Conservation (phyloP, 805 yeast genomes). For the Candida coleopterorum region DNA sequence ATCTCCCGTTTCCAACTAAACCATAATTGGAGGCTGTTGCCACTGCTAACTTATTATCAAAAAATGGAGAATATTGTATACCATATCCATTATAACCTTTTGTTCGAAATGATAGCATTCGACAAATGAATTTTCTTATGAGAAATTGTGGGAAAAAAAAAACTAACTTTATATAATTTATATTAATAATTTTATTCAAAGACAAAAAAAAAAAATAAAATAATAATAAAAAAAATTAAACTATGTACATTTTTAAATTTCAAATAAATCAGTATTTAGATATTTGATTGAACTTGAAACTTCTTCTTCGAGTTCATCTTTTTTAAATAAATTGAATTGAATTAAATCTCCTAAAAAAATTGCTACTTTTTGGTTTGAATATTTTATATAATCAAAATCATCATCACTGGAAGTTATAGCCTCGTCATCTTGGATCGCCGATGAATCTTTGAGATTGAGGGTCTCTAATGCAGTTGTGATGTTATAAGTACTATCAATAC, state of each 20-base stretch:
- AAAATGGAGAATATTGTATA: constrained; percentile 86
- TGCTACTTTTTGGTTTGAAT: constrained; percentile 69
- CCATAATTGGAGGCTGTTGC: constrained; percentile 93
- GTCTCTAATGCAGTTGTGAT: constrained; percentile 45
- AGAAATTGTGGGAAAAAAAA: neutral
- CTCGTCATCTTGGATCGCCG: constrained; percentile 21
- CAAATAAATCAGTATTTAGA: constrained; percentile 30
- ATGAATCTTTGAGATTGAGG: constrained; percentile 22
- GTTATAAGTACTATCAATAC: constrained; percentile 37
- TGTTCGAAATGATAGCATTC: constrained; percentile 71
- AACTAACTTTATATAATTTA: too few species aligned
- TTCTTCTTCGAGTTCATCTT: constrained; percentile 23
- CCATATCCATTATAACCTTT: constrained; percentile 83
- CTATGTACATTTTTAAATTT: neutral
- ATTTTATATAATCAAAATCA: constrained; percentile 72
- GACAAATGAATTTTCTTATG: neutral
- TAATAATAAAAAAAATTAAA: neutral
- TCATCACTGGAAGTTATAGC: constrained; percentile 44
- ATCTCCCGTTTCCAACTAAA: constrained; percentile 86
- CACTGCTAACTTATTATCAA: constrained; percentile 83
- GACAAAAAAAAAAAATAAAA: too few species aligned
- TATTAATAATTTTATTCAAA: neutral
- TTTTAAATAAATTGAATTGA: constrained; percentile 46
- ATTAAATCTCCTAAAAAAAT: constrained; percentile 72
- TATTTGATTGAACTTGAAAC: constrained; percentile 29